Conservation (phyloP, 495 filamentous ascomycete genomes). For the Pseudevernia furfuracea region DNA sequence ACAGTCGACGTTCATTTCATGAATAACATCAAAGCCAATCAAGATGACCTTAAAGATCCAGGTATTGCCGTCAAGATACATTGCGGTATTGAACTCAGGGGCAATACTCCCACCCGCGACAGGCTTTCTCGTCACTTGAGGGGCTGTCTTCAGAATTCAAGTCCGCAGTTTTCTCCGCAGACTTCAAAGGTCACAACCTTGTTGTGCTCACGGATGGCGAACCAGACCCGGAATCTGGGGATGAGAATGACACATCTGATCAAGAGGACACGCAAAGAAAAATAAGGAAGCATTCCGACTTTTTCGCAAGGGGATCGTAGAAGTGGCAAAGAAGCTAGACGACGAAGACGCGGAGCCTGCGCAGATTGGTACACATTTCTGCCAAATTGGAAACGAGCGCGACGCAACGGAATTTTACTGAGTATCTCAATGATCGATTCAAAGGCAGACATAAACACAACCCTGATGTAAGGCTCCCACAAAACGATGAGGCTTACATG, state of each 20-base stretch:
- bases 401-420: constrained; percentile 1
- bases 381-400: constrained; percentile 5
- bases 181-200: constrained; percentile 5
- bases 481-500: background rate
- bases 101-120: background rate
- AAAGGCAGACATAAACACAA: background rate
- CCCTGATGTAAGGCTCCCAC: background rate
- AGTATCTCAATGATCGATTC: background rate
- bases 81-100: background rate
- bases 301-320: constrained; percentile 5
- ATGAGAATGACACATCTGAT: background rate
- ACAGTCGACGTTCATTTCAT: background rate
- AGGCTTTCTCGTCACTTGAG: background rate
- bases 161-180: background rate
- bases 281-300: constrained; percentile 4
- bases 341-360: background rate
- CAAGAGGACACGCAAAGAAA: constrained; percentile 2
- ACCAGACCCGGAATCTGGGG: constrained; percentile 1
- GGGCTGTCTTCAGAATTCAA: background rate
- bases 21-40: background rate
- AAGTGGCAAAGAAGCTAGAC: constrained; percentile 6
- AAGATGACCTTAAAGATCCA: background rate
- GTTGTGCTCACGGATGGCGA: constrained; percentile 6
- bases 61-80: background rate
- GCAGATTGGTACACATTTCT: background rate